Percentiles rank a stretch among this genome's conserved stretches.
Evolutionary conservation across 2,329 filamentous ascomycete species (phyloP).

Genomic region (Botrytis medusae): DNA sequence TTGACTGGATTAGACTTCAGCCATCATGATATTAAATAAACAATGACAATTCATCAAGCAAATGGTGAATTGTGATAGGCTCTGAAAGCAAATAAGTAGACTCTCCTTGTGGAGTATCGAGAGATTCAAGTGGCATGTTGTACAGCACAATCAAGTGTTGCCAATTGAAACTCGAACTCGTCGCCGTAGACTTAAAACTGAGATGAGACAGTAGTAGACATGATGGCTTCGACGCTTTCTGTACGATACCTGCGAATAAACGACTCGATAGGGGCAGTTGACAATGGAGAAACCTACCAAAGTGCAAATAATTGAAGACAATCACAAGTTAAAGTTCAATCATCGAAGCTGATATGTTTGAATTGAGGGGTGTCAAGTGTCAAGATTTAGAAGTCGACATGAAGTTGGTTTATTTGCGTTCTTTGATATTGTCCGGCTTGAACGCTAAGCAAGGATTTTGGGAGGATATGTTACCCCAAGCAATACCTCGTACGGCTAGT

Average conservation of each 20-base stretch:
- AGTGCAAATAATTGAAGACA: not conserved
- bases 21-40: not conserved
- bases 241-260: constrained; percentile 6
- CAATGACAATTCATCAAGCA: not conserved
- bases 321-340: constrained; percentile 23
- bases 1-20: not conserved
- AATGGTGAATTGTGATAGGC: not conserved
- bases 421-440: constrained; percentile 10
- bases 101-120: not conserved
- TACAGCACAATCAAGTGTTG: constrained; percentile 8
- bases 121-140: not conserved
- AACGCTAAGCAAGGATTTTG: constrained; percentile 19
- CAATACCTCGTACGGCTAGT: not conserved
- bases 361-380: constrained; percentile 4
- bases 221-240: not conserved
- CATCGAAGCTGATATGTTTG: constrained; percentile 28
- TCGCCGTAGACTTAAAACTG: not conserved
- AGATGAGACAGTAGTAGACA: constrained; percentile 10
- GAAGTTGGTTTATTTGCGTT: constrained; percentile 10
- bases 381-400: not conserved
- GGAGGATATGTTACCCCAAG: constrained; percentile 5
- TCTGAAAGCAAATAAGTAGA: not conserved
- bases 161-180: constrained; percentile 17
- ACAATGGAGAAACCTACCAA: constrained; percentile 7
- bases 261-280: constrained; percentile 3